Percentiles rank a stretch among this genome's conserved stretches.
phyloP scores from a whole-genome alignment of 2,329 filamentous ascomycete genomes.

The Chaetomium sp. region DNA sequence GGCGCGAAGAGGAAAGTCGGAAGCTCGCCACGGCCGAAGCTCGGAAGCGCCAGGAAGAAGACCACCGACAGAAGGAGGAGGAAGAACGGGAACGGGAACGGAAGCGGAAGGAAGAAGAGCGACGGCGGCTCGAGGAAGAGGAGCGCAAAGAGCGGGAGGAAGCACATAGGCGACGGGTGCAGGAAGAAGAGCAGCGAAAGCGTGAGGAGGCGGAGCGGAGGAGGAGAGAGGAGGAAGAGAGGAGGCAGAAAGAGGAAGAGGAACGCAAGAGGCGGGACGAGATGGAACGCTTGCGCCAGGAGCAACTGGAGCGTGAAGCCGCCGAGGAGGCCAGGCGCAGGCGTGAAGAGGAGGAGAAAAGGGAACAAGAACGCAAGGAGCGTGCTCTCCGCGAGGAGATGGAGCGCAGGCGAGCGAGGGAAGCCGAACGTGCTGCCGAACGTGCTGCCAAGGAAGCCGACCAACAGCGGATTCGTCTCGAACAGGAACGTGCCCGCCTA shows the following conservation, averaged over 20 bases:
- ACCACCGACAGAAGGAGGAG: slow-evolving; percentile 38
- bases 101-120: slow-evolving; percentile 41
- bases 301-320: slow-evolving; percentile 40
- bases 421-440: slow-evolving; percentile 49
- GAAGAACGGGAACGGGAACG: slow-evolving; percentile 39
- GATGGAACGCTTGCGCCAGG: slow-evolving; percentile 38
- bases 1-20: slow-evolving; percentile 37
- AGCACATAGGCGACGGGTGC: slow-evolving; percentile 40
- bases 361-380: slow-evolving; percentile 55
- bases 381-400: slow-evolving; percentile 53
- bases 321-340: slow-evolving; percentile 43
- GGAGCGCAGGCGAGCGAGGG: slow-evolving; percentile 45
- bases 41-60: slow-evolving; percentile 35
- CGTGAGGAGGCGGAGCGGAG: slow-evolving; percentile 38
- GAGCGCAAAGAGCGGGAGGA: slow-evolving; percentile 37
- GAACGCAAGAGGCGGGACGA: slow-evolving; percentile 41
- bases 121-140: slow-evolving; percentile 37
- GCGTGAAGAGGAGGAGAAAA: slow-evolving; percentile 55
- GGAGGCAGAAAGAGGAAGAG: slow-evolving; percentile 37
- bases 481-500: slow-evolving; percentile 57
- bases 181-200: slow-evolving; percentile 37
- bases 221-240: slow-evolving; percentile 38
- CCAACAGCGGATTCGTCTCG: slow-evolving; percentile 52
- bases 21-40: slow-evolving; percentile 33
- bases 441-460: slow-evolving; percentile 56